Evolutionary conservation across 1,139 yeast species (phyloP), one percentile per base, ranked within the genome.

Genomic region (Blastobotrys elegans): DNA sequence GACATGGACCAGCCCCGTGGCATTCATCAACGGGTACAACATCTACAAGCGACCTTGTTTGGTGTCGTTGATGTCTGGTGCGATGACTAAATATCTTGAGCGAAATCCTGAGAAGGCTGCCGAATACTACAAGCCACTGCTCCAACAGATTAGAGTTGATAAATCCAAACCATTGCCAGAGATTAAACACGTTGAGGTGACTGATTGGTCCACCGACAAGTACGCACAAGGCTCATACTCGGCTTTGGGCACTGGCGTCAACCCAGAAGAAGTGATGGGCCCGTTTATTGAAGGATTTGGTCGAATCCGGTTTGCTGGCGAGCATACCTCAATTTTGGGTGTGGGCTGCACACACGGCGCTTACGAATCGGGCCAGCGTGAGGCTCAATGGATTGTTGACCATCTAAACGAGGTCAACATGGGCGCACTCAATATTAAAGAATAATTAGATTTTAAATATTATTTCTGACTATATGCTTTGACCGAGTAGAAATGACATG

Each of bases 331-430:
- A 22, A 67, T 74, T 56, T 86, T 81, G 51, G 94, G 90, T 4
- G 80, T 82, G 33, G 95, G 95, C 0, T 84, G 94, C 67, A 87
- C 80, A 1, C 90, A 85, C 61, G 95, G 94, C 10, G 95, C 95
- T 0, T 85, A 82, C 76, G 67, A 66, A 43, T 77, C 88, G 57
- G 95, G 94, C 1, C 61, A 61, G 45, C 73, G 90, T 56, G 94
- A 84, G 58, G 92, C 89, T 26, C 30, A 26, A 26, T 26, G 30
- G 30, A 26, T 26, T 13, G 13, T 26, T 7, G 30, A 26, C 13
- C 30, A 26, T 8, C 13, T 26, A 13, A 26, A 26, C 7, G 7
- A 26, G 30, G 13, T n/a, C n/a, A n/a, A n/a, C n/a, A 26, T 26
- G 13, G 13, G 30, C 30, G 7, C 7, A 8, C 7, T 26, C 7